Evolutionary conservation across 208 protist species (phyloP).

Genomic region (Acanthamoeba sp.): DNA sequence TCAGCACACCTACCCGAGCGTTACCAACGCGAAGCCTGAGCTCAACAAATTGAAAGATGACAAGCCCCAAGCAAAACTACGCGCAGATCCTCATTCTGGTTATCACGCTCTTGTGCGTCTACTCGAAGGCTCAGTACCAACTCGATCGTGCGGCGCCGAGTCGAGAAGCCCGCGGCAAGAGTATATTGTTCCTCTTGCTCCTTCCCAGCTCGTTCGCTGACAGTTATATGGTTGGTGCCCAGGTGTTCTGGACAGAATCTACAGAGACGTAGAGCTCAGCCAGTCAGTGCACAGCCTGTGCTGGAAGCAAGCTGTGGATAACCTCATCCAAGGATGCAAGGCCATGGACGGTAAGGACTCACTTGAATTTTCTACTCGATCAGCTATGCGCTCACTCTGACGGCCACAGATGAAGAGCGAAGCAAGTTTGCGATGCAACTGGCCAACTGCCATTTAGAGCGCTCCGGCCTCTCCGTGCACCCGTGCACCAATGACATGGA

Average conservation of each 20-base stretch:
- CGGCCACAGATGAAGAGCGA: not conserved
- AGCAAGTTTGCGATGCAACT: slow-evolving; percentile 63
- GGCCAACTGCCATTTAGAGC: slow-evolving; percentile 45
- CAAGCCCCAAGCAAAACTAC: too few relatives aligned
- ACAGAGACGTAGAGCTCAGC: not conserved
- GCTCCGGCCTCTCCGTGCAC: not conserved
- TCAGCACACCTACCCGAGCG: too few relatives aligned
- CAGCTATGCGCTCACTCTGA: not conserved
- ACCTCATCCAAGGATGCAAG: slow-evolving; percentile 32
- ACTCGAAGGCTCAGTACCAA: not conserved
- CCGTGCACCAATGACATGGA: slow-evolving; percentile 52
- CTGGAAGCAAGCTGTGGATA: slow-evolving; percentile 25
- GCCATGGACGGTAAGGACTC: slow-evolving; percentile 7
- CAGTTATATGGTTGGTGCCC: not conserved
- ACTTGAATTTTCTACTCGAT: not conserved
- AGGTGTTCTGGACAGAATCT: slow-evolving; percentile 44
- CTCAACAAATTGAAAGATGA: too few relatives aligned
- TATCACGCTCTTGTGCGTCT: not conserved
- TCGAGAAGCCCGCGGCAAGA: not conserved
- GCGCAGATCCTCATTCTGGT: not conserved
- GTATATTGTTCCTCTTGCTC: not conserved
- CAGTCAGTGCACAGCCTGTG: slow-evolving; percentile 12
- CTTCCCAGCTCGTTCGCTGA: not conserved
- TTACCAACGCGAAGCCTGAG: too few relatives aligned
- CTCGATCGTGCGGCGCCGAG: not conserved